Base-by-base conservation (phyloP, 345 rosid genomes). In the Citrus glauca region DNA sequence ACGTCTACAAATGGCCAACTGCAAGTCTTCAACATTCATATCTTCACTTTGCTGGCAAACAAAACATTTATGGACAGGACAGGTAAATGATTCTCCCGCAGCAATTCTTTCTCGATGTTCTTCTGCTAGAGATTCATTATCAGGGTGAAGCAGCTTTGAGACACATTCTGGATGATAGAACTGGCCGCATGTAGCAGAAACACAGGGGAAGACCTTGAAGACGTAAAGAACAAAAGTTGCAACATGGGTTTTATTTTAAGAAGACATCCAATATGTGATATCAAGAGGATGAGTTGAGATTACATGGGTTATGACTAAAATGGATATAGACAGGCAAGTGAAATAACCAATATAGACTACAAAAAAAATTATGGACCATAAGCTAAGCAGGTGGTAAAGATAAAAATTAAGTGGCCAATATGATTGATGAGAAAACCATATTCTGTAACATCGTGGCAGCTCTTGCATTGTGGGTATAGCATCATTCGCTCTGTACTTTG, bases 81-180 rank as follows among this genome's bases (percentile, higher is more conserved):
- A 92, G 55, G 73, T 79, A 81, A 91, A 91, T n/a, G 85, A 75
- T 55, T 88, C 92, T 80, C 92, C 89, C 27, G 85, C 78, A 78
- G 75, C 75, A 72, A 92, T 91, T 73, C 83, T 85, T 20, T 71
- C 66, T 81, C 60, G 71, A 78, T 84, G 73, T 59, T 79, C 73
- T 79, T 79, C 81, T 50, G 86, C 87, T 78, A 72, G 81, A 71
- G 65, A 74, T 83, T 86, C 74, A 77, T 87, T 82, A 78, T 24
- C 77, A 16, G 73, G 66, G 42, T 77, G 82, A 48, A 92, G 84
- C 84, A 91, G 84, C 65, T 84, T 86, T 73, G 92, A 86, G 64
- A 89, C 91, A 80, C 95, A 92, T 67, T 27, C 67, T 40, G 92
- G 92, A 77, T 92, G 97, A 85, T 89, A 92, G 79, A 89, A 92